phyloP scores from a whole-genome alignment of 495 filamentous ascomycete genomes.

The Aspergillus sclerotioniger region DNA sequence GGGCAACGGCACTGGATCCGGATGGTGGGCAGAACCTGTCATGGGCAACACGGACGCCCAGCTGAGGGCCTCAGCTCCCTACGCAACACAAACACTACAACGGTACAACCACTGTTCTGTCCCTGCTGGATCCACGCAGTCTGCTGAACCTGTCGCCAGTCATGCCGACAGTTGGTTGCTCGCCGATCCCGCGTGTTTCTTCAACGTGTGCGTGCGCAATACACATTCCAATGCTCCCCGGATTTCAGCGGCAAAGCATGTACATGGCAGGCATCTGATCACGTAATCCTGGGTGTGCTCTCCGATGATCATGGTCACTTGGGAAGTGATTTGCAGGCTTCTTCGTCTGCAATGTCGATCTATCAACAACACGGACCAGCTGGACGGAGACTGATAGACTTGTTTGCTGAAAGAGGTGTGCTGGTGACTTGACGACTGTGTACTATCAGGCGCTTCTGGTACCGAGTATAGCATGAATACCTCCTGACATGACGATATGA shows the following conservation, averaged over 20 bases:
- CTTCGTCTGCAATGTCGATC: constrained; percentile 17
- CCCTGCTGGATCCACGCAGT: background rate
- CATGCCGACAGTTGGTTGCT: background rate
- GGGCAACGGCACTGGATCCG: constrained; percentile 8
- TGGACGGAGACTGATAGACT: background rate
- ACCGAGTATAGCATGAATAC: background rate
- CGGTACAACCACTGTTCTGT: too few relatives aligned
- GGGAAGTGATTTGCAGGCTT: constrained; percentile 11
- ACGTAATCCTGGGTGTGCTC: constrained; percentile 6
- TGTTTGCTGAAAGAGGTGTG: background rate
- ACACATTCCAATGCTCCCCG: constrained; percentile 17
- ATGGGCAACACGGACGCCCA: background rate
- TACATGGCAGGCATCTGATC: constrained; percentile 1
- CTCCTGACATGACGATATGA: background rate
- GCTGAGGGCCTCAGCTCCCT: background rate
- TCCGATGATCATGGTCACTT: constrained; percentile 4
- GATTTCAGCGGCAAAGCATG: constrained; percentile 9
- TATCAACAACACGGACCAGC: constrained; percentile 13
- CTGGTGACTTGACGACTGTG: background rate
- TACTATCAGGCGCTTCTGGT: background rate
- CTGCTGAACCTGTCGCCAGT: background rate
- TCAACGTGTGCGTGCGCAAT: constrained; percentile 11
- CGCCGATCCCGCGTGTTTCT: constrained; percentile 13
- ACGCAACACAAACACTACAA: background rate
- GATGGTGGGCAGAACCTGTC: constrained; percentile 1